phyloP scores from a whole-genome alignment of 225 moss, liverwort and hornwort genomes.

The Rhytidiadelphus loreus region DNA sequence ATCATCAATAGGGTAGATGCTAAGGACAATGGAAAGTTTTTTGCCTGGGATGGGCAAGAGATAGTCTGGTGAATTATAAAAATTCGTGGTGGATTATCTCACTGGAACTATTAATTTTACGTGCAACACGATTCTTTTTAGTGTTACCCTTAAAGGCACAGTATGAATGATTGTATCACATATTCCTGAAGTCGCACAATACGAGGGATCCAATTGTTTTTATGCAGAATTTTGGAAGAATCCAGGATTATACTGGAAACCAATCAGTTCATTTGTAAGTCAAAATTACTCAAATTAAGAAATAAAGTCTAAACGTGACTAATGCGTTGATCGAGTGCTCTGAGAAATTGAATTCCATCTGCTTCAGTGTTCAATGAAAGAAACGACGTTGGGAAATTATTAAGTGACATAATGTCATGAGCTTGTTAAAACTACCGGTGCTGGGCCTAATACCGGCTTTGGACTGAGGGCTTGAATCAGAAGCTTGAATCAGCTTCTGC shows the following conservation, averaged over 20 bases:
- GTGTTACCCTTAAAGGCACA: too few species aligned
- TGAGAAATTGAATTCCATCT: too few species aligned
- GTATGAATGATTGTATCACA: not conserved
- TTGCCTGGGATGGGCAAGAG: slow-evolving; percentile 90
- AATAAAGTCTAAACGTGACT: not conserved
- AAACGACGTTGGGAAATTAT: too few species aligned
- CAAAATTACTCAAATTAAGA: not conserved
- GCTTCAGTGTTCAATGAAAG: too few species aligned
- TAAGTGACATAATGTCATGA: too few species aligned
- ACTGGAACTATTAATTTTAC: not conserved
- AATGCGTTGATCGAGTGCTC: not conserved
- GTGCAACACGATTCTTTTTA: not conserved
- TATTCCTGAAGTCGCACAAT: not conserved
- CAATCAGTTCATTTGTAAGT: too few species aligned
- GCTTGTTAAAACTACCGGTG: too few species aligned
- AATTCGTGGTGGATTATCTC: too few species aligned
- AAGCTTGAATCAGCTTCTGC: too few species aligned
- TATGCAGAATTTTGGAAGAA: not conserved
- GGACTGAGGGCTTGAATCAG: too few species aligned
- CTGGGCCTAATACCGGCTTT: too few species aligned
- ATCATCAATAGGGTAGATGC: slow-evolving; percentile 51
- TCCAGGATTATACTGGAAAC: not conserved
- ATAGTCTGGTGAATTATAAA: slow-evolving; percentile 44
- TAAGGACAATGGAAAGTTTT: slow-evolving; percentile 76
- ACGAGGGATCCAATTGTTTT: not conserved